These are phyloP conservation scores for Yamadazyma scolyti DNA, from an alignment of 805 yeast species.

Conservation along the genomic window DNA sequence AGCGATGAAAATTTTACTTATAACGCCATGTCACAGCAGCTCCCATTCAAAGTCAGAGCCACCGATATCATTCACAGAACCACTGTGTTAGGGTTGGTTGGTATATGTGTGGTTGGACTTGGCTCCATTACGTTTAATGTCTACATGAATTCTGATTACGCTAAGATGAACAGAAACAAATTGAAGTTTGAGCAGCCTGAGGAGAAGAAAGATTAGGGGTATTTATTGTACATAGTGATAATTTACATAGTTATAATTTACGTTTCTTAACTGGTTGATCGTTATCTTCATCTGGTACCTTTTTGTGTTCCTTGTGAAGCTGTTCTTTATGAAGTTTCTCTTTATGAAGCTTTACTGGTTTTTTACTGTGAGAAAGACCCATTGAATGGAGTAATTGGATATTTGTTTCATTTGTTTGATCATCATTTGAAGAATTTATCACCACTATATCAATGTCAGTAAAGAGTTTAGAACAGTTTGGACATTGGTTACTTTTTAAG, in stretches of 20 bases:
- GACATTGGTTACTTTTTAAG: constrained; percentile 20
- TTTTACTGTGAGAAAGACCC: constrained; percentile 20
- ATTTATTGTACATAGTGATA: constrained; percentile 5
- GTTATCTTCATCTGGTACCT: background rate
- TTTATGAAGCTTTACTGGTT: constrained; percentile 6
- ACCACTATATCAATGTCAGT: constrained; percentile 28
- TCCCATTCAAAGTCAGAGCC: constrained; percentile 40
- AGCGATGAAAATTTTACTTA: background rate
- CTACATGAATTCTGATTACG: constrained; percentile 42
- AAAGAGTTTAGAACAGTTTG: constrained; percentile 24
- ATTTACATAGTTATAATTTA: constrained; percentile 2
- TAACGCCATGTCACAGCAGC: constrained; percentile 20
- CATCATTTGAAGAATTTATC: constrained; percentile 29
- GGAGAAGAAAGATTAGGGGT: constrained; percentile 3
- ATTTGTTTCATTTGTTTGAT: constrained; percentile 1
- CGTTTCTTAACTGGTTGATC: constrained; percentile 1
- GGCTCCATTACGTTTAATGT: constrained; percentile 38
- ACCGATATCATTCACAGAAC: constrained; percentile 43
- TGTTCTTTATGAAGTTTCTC: background rate
- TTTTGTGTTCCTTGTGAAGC: constrained; percentile 1
- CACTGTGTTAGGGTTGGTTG: constrained; percentile 38
- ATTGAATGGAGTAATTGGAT: constrained; percentile 4
- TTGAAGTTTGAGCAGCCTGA: constrained; percentile 25
- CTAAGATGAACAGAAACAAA: constrained; percentile 38
- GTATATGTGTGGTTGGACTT: constrained; percentile 37